Evolutionary conservation across 2,329 filamentous ascomycete species (phyloP).

Genomic region (Aspergillus glaucus): DNA sequence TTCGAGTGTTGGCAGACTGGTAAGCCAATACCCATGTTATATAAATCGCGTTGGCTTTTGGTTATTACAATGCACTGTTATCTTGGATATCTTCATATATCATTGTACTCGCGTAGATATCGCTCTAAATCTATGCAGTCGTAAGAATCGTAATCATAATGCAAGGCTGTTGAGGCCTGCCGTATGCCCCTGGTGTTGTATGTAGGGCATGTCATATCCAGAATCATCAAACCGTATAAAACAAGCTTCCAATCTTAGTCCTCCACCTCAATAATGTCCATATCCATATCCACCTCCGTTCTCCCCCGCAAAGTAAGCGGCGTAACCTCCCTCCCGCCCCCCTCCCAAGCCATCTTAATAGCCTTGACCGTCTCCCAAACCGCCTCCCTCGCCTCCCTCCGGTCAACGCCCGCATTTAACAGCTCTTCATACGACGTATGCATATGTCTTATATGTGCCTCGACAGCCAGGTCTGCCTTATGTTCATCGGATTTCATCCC

Average conservation of each 20-base stretch:
- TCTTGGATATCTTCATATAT: neutral
- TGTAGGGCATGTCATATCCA: neutral
- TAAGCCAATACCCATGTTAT: neutral
- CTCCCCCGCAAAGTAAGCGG: constrained; percentile 7
- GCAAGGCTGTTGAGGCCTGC: neutral
- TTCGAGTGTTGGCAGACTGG: neutral
- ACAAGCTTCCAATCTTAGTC: too few relatives aligned
- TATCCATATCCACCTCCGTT: neutral
- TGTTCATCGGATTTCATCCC: constrained; percentile 24
- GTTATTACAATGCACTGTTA: neutral
- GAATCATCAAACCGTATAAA: too few relatives aligned
- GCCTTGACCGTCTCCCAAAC: constrained; percentile 25
- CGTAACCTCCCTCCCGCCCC: constrained; percentile 4
- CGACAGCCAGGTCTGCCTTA: constrained; percentile 35
- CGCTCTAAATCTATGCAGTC: too few relatives aligned
- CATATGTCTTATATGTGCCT: constrained; percentile 39
- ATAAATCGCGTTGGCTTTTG: neutral
- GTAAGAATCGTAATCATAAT: neutral
- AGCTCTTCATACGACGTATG: constrained; percentile 37
- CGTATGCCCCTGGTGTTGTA: neutral
- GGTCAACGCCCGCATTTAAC: constrained; percentile 18
- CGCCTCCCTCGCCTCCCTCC: constrained; percentile 23
- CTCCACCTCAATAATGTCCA: neutral
- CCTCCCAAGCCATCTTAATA: constrained; percentile 28
- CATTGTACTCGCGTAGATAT: too few relatives aligned